Base-by-base conservation (phyloP, 139 green algal genomes). In the Micractinium conductrix region DNA sequence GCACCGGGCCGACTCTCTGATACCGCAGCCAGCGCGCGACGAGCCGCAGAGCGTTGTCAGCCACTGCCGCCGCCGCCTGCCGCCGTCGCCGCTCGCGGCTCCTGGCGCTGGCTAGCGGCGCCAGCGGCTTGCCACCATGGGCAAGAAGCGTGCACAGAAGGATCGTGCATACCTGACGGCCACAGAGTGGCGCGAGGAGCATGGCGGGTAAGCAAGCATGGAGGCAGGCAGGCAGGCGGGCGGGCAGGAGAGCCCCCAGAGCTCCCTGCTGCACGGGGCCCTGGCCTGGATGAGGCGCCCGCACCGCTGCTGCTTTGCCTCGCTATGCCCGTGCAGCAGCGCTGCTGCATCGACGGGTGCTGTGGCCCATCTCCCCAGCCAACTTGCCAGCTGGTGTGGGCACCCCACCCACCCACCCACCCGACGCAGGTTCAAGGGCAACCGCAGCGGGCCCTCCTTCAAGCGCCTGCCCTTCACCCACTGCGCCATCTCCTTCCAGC, bases 401-500 rank as follows among this genome's bases (percentile, higher is more conserved):
- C n/a, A n/a, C n/a, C 40, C 40, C 70, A 37, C 67, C 67, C 37
- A 37, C 67, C 67, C 35, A 0, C 37, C 37, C 16, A 14, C 67
- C n/a, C 63, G 19, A 9, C 37, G 53, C 75, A 81, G 75, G 22
- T 81, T 72, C 75, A 81, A 81, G 53, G 75, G 75, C 19, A 48
- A 50, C 42, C 67, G 65, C 16, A 65, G 50, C n/a, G 35, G 65
- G 0, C 84, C 91, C 0, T 88, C 89, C 24, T 98, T 98, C 87
- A 93, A 92, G 50, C 87, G 92, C 26, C 92, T 99, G 67, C 96
- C 96, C 2, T 98, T 98, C 88, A 88, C 96, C 87, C 98, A 96
- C 91, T 99, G 96, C 84, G 96, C 93, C 67, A 95, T 99, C 60
- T 90, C 92, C 7, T 98, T 99, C 89, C 94, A 92, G 7, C 95